A percentile compares a stretch with the other conserved stretches of the same genome.
Conservation (phyloP, 352 stramenopile genomes). For the Discostella stelligera region DNA sequence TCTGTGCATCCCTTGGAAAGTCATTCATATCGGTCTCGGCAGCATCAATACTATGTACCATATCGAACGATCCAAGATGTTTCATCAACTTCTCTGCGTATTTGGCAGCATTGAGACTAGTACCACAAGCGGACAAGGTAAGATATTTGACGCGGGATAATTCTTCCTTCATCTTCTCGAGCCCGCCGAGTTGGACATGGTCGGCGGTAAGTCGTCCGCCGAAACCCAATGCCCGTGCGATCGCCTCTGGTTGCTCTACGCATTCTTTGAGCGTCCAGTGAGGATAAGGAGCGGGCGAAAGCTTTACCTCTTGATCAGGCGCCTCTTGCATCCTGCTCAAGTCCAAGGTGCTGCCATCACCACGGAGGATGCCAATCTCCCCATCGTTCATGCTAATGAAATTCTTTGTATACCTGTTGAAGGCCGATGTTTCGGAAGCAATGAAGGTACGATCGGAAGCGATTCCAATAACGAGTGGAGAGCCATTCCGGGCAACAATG, state of each 20-base stretch:
- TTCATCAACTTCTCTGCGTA: slow-evolving; percentile 97
- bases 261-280: slow-evolving; percentile 95
- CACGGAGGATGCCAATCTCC: slow-evolving; percentile 92
- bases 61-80: slow-evolving; percentile 92
- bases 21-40: slow-evolving; percentile 86
- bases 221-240: slow-evolving; percentile 91
- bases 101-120: slow-evolving; percentile 91
- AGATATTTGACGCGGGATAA: slow-evolving; percentile 91
- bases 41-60: slow-evolving; percentile 88
- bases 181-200: slow-evolving; percentile 90
- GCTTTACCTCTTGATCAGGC: slow-evolving; percentile 91
- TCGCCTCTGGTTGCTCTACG: slow-evolving; percentile 94
- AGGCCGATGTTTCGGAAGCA: slow-evolving; percentile 92
- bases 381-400: slow-evolving; percentile 96
- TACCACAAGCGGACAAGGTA: slow-evolving; percentile 93
- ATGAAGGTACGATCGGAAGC: slow-evolving; percentile 93
- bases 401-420: slow-evolving; percentile 93
- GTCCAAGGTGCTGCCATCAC: slow-evolving; percentile 91
- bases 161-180: slow-evolving; percentile 89
- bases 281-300: slow-evolving; percentile 91
- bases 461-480: slow-evolving; percentile 88
- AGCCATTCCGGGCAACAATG: slow-evolving; percentile 96
- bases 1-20: slow-evolving; percentile 79
- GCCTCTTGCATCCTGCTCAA: slow-evolving; percentile 88
- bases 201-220: slow-evolving; percentile 91